These are phyloP conservation scores for Giardia duodenalis DNA, from an alignment of 208 protist genomes.

Conservation along the genomic window DNA sequence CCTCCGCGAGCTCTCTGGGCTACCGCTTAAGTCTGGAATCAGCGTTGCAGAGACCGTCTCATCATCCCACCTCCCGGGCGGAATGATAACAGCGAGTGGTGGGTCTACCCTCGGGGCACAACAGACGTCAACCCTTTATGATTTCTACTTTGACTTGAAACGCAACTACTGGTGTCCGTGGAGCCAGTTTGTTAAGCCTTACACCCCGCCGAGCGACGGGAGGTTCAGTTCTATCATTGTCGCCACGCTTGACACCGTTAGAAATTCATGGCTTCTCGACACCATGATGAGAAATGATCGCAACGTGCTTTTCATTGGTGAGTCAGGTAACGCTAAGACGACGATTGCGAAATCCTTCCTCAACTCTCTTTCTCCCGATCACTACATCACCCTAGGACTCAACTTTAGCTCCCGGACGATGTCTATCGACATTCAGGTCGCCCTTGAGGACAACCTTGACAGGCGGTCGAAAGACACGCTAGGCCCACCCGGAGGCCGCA, in stretches of 20 bases:
- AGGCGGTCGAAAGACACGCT: constrained; percentile 77
- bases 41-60: constrained; percentile 42
- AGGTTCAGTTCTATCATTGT: constrained; percentile 86
- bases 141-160: constrained; percentile 73
- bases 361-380: constrained; percentile 55
- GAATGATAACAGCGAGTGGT: constrained; percentile 52
- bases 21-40: constrained; percentile 66
- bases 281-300: constrained; percentile 64
- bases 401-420: constrained; percentile 86
- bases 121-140: constrained; percentile 30
- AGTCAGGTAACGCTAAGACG: constrained; percentile 91
- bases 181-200: constrained; percentile 68
- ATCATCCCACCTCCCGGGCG: constrained; percentile 41
- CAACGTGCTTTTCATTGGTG: constrained; percentile 80
- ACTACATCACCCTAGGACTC: constrained; percentile 69
- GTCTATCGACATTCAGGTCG: constrained; percentile 73
- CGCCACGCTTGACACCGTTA: constrained; percentile 87
- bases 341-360: constrained; percentile 84
- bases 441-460: constrained; percentile 86
- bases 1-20: constrained; percentile 70
- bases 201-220: constrained; percentile 58
- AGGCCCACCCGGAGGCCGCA: constrained; percentile 79
- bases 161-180: constrained; percentile 78
- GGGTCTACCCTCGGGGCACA: not conserved
- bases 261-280: constrained; percentile 83